Conservation (phyloP, 2,329 filamentous ascomycete genomes). For the Dothiorella sarmentorum region DNA sequence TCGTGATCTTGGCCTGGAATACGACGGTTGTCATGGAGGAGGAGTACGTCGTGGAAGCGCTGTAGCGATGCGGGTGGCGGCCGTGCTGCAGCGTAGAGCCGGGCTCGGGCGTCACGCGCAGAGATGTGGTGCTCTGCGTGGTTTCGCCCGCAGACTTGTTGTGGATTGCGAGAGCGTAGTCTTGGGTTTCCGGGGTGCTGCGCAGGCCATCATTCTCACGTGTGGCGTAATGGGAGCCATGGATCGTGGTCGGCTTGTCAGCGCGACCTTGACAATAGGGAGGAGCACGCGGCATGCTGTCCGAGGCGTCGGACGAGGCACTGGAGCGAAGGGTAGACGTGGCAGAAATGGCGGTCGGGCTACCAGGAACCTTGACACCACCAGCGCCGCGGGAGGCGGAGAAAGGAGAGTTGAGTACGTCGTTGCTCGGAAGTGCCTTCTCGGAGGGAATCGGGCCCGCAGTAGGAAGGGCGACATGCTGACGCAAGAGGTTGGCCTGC, state of each 20-base stretch:
- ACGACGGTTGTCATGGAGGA: not conserved
- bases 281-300: not conserved
- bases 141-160: not conserved
- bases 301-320: not conserved
- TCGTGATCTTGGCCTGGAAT: not conserved
- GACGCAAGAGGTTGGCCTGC: not conserved
- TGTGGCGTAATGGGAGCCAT: no score
- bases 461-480: not conserved
- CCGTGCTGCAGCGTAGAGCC: not conserved
- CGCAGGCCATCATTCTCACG: not conserved
- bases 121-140: not conserved
- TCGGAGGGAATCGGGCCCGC: not conserved
- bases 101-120: not conserved
- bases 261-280: no score
- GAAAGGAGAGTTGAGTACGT: not conserved
- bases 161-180: not conserved
- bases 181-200: not conserved
- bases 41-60: not conserved
- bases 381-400: no score
- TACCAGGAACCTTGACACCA: not conserved
- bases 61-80: not conserved
- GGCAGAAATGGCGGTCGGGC: not conserved
- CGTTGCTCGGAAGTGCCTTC: not conserved
- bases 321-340: not conserved
- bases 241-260: no score